Base-by-base conservation (phyloP, 805 yeast genomes). In the Schwanniomyces polymorphus region DNA sequence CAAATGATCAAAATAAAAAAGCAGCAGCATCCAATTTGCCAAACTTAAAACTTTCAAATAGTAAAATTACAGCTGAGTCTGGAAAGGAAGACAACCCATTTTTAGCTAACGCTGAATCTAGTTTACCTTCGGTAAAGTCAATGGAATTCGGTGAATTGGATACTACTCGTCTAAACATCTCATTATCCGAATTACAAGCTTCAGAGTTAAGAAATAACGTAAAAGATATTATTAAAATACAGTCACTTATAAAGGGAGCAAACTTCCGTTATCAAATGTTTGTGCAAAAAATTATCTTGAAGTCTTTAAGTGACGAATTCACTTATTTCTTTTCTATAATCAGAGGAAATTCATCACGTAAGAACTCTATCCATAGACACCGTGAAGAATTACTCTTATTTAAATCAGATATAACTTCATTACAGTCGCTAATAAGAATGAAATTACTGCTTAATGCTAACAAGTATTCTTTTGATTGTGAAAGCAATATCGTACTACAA, bases 221-320 rank as follows among this genome's bases (percentile, higher is more conserved):
- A 12, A 7, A 21, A 18, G 58, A 65, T 44, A 76, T 85, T 33
- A 65, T 76, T 33, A 70, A 67, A 46, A 67, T 91, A 14, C 97
- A 91, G 61, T 80, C 94, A 0, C 65, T 83, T 21, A 77, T 88
- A 14, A 72, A 89, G 53, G 96, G 94, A 16, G 82, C 88, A 0
- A 71, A 81, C 35, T 68, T 80, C 46, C 75, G 97, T 44, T 87
- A 84, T 59, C 67, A 69, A 17, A 70, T 84, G 68, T 83, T 82
- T 61, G 85, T 87, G 29, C 79, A 80, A 53, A 75, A 75, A 47
- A 84, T 84, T 49, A 75, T 86, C 71, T 59, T 87, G 26, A 79
- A 76, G 48, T 77, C 87, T 1, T 81, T 80, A 54, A 75, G 74
- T 6, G 78, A 75, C 10, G 80, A 79, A 53, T 54, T 85, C 18